Conservation (phyloP, 192 early-diverging fungal genomes). For the Rhizophagus clarus region DNA sequence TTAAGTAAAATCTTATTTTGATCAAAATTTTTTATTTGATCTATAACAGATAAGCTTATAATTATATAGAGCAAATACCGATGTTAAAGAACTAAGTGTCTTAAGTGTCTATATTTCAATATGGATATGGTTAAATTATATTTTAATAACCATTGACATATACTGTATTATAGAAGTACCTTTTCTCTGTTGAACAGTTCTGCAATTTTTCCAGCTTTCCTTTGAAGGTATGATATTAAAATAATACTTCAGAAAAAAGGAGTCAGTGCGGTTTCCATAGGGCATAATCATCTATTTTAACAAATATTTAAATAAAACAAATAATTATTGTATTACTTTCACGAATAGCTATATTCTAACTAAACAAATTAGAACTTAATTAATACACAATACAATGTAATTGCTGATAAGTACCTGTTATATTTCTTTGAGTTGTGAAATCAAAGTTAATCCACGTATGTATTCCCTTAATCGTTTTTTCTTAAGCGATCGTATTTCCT, state of each 20-base stretch:
- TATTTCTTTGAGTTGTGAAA: conserved; percentile 98
- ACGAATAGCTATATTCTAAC: too few species aligned
- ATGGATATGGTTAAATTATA: background rate
- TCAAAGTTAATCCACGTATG: conserved; percentile 91
- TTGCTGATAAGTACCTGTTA: conserved; percentile 72
- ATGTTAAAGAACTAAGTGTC: conserved; percentile 93
- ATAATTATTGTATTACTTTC: too few species aligned
- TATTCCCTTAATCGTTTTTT: conserved; percentile 86
- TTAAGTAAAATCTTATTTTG: too few species aligned
- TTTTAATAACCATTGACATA: too few species aligned
- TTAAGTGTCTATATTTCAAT: conserved; percentile 70
- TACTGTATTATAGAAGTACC: conserved; percentile 50
- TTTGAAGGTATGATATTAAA: conserved; percentile 99
- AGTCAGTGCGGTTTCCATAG: conserved; percentile 96
- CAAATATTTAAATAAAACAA: background rate
- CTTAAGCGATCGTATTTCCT: conserved; percentile 73
- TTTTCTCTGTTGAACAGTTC: conserved; percentile 99
- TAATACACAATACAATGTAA: too few species aligned
- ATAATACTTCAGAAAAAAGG: conserved; percentile 98
- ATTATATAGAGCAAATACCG: conserved; percentile 98
- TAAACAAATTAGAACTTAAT: too few species aligned
- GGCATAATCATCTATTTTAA: conserved; percentile 85
- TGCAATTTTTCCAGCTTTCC: conserved; percentile 98
- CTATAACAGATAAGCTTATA: conserved; percentile 99
- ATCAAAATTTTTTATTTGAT: too few species aligned